Evolutionary conservation across 129 eudicot genomes (phyloP).

Genomic region (Chrysanthemum lavandulifolium): DNA sequence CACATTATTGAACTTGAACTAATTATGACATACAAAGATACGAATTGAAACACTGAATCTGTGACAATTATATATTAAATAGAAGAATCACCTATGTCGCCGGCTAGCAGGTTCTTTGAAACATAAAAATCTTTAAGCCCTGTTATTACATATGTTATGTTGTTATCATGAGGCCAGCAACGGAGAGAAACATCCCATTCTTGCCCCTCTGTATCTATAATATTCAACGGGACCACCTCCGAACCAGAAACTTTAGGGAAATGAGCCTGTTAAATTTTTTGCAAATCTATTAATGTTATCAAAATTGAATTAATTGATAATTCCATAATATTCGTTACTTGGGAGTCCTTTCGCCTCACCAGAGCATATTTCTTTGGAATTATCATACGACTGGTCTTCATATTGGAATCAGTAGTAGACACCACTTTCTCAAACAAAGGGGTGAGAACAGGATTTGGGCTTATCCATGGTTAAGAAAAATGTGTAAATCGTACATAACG

Average conservation of each 20-base stretch:
- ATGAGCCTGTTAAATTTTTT: conserved; percentile 34
- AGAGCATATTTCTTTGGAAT: conserved; percentile 50
- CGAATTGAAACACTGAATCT: background rate
- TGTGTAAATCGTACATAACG: background rate
- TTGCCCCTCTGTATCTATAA: conserved; percentile 52
- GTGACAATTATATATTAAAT: background rate
- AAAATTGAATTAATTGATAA: background rate
- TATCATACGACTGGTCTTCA: conserved; percentile 38
- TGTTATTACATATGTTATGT: conserved; percentile 46
- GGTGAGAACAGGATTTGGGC: conserved; percentile 32
- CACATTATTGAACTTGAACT: background rate
- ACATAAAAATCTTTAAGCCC: conserved; percentile 49
- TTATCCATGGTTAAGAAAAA: conserved; percentile 41
- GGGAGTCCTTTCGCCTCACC: conserved; percentile 33
- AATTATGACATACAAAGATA: no score
- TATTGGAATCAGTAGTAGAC: conserved; percentile 44
- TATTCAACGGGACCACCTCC: conserved; percentile 25
- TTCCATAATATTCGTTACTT: background rate
- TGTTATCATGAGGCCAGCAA: conserved; percentile 30
- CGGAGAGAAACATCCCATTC: conserved; percentile 44
- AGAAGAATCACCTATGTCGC: conserved; percentile 46
- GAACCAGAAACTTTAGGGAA: conserved; percentile 41
- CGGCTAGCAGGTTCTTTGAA: conserved; percentile 44
- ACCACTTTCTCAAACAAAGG: conserved; percentile 48
- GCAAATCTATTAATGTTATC: background rate